Conservation (phyloP, 257 asterid species). For the Primulina huaijiensis region DNA sequence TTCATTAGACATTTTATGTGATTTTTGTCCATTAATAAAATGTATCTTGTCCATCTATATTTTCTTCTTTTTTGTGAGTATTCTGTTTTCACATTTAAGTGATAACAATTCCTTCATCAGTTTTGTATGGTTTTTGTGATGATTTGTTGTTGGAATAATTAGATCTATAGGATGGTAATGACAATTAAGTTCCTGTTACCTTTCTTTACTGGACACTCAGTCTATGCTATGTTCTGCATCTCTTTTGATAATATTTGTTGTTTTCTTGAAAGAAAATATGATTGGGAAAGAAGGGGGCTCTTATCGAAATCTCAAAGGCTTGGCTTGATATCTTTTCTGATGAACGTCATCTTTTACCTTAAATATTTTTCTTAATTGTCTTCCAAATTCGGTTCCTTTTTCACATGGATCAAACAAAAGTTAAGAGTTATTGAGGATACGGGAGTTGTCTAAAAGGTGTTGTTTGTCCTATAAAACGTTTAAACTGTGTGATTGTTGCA, state of each 20-base stretch:
- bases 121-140: too few species aligned
- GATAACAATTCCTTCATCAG: neutral
- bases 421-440: neutral
- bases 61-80: neutral
- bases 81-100: slow-evolving; percentile 3
- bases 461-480: neutral
- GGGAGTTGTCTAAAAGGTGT: neutral
- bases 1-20: neutral
- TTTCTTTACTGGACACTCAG: too few species aligned
- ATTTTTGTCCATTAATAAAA: neutral
- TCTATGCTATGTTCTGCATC: too few species aligned
- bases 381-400: neutral
- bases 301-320: too few species aligned
- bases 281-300: too few species aligned
- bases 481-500: too few species aligned
- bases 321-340: neutral
- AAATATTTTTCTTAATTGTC: neutral
- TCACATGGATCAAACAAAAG: neutral
- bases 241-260: neutral
- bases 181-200: too few species aligned
- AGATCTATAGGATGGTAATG: too few species aligned
- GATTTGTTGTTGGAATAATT: too few species aligned
- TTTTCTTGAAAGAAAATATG: neutral
- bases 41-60: neutral
- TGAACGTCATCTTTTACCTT: neutral